A percentile compares a stretch with the other conserved stretches of the same genome.
Conservation (phyloP, 192 early-diverging fungal genomes). For the Spizellomyces punctatus region DNA sequence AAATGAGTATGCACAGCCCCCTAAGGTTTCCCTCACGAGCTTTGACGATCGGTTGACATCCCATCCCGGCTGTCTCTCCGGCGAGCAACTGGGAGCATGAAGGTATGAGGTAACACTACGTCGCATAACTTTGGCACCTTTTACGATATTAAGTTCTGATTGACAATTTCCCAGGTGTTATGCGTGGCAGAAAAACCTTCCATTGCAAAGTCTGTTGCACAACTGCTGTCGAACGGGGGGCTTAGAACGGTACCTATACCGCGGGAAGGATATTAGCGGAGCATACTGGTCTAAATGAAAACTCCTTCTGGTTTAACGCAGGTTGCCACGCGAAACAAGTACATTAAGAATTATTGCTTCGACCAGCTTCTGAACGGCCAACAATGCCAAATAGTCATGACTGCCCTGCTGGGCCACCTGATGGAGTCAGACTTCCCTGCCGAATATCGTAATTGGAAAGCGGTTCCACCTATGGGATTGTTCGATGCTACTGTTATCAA, state of each 20-base stretch:
- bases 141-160: background rate
- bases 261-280: background rate
- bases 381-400: conserved; percentile 74
- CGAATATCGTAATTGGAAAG: conserved; percentile 63
- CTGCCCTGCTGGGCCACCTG: conserved; percentile 82
- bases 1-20: too few relatives aligned
- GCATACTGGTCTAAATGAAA: background rate
- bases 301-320: conserved; percentile 14
- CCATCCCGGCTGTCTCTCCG: too few relatives aligned
- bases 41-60: too few relatives aligned
- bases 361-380: conserved; percentile 55
- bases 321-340: conserved; percentile 53
- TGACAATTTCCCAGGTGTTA: conserved; percentile 57
- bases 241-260: conserved; percentile 20
- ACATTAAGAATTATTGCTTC: conserved; percentile 85
- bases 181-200: conserved; percentile 97
- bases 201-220: conserved; percentile 79
- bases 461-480: conserved; percentile 56
- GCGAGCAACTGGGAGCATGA: too few relatives aligned
- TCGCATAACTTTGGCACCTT: background rate
- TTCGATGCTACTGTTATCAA: conserved; percentile 72
- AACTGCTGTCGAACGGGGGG: conserved; percentile 68
- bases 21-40: too few relatives aligned
- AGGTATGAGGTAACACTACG: too few relatives aligned
- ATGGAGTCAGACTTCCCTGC: conserved; percentile 67